Conservation (phyloP, 768 basidiomycete genomes). For the Agaricus bisporus region DNA sequence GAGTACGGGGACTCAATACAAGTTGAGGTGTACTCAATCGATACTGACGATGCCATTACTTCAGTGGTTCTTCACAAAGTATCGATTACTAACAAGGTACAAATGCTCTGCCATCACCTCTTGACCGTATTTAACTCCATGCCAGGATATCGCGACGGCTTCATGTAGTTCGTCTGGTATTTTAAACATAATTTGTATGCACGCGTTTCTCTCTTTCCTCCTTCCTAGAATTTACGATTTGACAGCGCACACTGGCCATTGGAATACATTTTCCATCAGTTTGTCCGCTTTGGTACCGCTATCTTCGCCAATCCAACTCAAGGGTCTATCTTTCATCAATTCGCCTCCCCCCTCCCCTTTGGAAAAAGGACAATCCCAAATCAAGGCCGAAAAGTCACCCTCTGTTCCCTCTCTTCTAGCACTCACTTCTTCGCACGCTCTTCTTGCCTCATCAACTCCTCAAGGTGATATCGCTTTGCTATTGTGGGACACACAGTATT, state of each 20-base stretch:
- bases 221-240: neutral
- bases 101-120: slow-evolving; percentile 2
- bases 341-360: slow-evolving; percentile 15
- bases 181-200: slow-evolving; percentile 46
- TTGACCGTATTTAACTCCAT: slow-evolving; percentile 5
- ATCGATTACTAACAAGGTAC: slow-evolving; percentile 26
- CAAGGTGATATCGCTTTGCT: slow-evolving; percentile 45
- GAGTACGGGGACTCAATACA: slow-evolving; percentile 11
- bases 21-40: slow-evolving; percentile 25
- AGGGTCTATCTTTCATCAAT: slow-evolving; percentile 24
- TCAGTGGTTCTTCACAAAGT: slow-evolving; percentile 23
- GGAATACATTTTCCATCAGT: slow-evolving; percentile 4
- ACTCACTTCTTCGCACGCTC: slow-evolving; percentile 50
- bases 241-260: slow-evolving; percentile 24
- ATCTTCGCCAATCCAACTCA: slow-evolving; percentile 23
- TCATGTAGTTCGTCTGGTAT: slow-evolving; percentile 44
- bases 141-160: slow-evolving; percentile 29
- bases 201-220: neutral
- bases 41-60: slow-evolving; percentile 24
- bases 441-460: slow-evolving; percentile 39
- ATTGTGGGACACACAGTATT: slow-evolving; percentile 67
- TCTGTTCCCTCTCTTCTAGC: slow-evolving; percentile 28
- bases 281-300: slow-evolving; percentile 23
- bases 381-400: slow-evolving; percentile 16
- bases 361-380: slow-evolving; percentile 17